These are phyloP conservation scores for Fraxinus albicans DNA, from an alignment of 305 asterid species.

Conservation along the genomic window DNA sequence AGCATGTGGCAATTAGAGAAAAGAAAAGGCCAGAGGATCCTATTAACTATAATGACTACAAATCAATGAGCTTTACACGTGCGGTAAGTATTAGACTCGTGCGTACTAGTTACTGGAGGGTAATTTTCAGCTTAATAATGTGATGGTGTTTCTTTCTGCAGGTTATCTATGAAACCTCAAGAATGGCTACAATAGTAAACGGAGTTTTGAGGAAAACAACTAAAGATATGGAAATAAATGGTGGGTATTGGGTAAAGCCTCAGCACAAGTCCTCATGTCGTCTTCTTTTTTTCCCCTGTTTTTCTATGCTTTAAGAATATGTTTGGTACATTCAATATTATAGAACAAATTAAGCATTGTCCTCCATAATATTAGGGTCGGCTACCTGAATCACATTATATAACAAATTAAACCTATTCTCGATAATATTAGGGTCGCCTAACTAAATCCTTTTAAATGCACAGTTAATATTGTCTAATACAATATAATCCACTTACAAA, in stretches of 20 bases:
- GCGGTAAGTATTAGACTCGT: constrained; percentile 46
- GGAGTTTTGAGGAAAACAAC: constrained; percentile 95
- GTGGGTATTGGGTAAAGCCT: constrained; percentile 31
- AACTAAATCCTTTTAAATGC: neutral
- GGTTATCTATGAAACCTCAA: constrained; percentile 94
- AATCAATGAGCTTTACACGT: constrained; percentile 89
- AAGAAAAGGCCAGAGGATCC: constrained; percentile 77
- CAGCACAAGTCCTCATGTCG: constrained; percentile 17
- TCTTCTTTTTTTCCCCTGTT: constrained; percentile 13
- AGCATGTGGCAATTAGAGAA: constrained; percentile 80
- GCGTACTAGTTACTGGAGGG: constrained; percentile 20
- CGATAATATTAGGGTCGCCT: neutral
- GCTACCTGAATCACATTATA: neutral
- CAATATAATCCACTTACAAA: neutral
- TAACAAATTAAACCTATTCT: neutral
- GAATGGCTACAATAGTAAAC: constrained; percentile 83
- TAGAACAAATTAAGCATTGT: neutral
- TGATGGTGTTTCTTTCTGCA: constrained; percentile 35
- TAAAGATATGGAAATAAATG: constrained; percentile 71
- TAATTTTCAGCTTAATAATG: constrained; percentile 26
- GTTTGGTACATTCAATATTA: neutral
- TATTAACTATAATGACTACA: constrained; percentile 77
- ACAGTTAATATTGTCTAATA: neutral
- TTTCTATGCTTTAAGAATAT: constrained; percentile 17
- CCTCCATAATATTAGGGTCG: neutral